Evolutionary conservation across 768 basidiomycete genomes (phyloP), one percentile per base, ranked within the genome.

Genomic region (Boletus vinaceobasis): DNA sequence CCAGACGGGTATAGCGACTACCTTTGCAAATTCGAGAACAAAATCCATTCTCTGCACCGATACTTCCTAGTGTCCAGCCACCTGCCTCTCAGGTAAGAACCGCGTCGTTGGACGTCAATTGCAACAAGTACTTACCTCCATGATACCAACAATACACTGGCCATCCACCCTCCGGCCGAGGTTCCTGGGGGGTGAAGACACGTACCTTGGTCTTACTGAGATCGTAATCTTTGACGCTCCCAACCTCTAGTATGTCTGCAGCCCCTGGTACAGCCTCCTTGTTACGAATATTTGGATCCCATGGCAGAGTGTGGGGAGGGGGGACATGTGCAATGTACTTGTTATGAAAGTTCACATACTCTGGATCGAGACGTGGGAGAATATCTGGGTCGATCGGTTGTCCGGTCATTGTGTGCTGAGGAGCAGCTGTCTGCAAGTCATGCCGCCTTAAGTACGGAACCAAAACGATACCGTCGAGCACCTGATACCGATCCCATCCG

Each of bases 21-120:
- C 67, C 69, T 64, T 56, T 64, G 56, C 69, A 69, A 42, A 67
- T 35, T 45, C 67, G 52, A 21, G 67, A 71, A 36, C 78, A 76
- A 62, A 90, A 86, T 14, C 81, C 73, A 36, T 79, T 81, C 61
- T 87, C 86, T 26, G 80, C 77, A 35, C 59, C 63, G 58, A 88
- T 87, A 51, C 75, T 83, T 0, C 88, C 88, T 2, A 90, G 73
- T 0, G 87, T 88, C 88, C 88, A 89, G 33, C 88, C 88, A 39
- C 88, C 88, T 86, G 60, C 46, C 19, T 13, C 5, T 43, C 47
- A 17, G 11, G 42, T 57, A 26, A 62, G 39, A 4, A 42, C 17
- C 17, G 32, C 14, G 5, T 15, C 17, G 29, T 26, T 15, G 38
- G 17, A 40, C 5, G 7, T 31, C 15, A 5, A 4, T 35, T 38